These are phyloP conservation scores for Aureobasidium sp. DNA, from an alignment of 2,329 filamentous ascomycete genomes.

Conservation along the genomic window DNA sequence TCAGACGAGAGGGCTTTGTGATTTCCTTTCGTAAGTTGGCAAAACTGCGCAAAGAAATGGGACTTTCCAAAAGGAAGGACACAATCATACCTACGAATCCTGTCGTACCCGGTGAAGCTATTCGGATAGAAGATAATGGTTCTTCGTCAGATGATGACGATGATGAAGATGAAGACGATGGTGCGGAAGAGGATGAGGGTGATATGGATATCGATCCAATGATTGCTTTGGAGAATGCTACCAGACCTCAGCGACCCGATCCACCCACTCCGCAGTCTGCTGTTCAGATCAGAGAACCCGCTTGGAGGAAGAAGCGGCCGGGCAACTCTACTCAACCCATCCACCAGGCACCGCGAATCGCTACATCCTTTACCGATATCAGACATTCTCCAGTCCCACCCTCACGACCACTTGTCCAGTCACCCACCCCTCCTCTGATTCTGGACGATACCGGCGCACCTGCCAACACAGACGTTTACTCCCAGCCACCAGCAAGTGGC, in stretches of 20 bases:
- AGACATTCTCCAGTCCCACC: neutral
- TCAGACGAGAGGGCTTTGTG: slow-evolving; percentile 5
- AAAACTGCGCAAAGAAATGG: slow-evolving; percentile 5
- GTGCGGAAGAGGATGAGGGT: neutral
- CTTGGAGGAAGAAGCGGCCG: neutral
- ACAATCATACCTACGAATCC: neutral
- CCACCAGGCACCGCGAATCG: neutral
- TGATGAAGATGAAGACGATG: neutral
- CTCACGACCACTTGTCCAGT: neutral
- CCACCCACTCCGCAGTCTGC: neutral
- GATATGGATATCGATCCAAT: neutral
- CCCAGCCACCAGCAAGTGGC: neutral
- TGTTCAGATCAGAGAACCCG: neutral
- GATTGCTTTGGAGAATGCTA: neutral
- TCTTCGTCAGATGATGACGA: neutral
- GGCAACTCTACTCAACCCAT: neutral
- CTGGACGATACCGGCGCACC: neutral
- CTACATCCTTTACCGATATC: slow-evolving; percentile 1
- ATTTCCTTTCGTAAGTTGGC: slow-evolving; percentile 1
- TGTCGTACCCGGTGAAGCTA: neutral
- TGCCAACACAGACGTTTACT: neutral
- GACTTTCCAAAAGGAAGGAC: slow-evolving; percentile 2
- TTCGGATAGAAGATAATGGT: neutral
- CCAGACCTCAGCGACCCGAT: neutral
- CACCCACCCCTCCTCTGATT: neutral